phyloP scores from a whole-genome alignment of 2,329 filamentous ascomycete species.

The Penicillium digitatum region DNA sequence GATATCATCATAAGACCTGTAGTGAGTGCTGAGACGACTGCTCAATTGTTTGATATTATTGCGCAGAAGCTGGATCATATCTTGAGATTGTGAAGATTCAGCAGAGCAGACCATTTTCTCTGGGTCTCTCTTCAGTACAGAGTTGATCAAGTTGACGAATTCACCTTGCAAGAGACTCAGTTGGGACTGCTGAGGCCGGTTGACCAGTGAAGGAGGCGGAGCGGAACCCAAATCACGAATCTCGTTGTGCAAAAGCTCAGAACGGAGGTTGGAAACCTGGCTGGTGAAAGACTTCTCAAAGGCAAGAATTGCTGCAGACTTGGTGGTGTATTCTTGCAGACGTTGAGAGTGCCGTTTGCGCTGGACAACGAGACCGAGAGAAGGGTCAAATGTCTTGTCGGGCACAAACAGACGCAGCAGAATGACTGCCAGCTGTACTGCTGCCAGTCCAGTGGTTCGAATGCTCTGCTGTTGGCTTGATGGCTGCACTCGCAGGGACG shows the following conservation, averaged over 20 bases:
- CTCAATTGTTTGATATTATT: conserved; percentile 66
- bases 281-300: conserved; percentile 69
- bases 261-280: conserved; percentile 63
- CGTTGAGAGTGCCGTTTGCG: conserved; percentile 57
- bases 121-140: conserved; percentile 48
- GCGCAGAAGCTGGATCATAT: conserved; percentile 44
- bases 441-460: conserved; percentile 56
- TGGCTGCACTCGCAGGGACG: conserved; percentile 19
- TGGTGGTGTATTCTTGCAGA: conserved; percentile 52
- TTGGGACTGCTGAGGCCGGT: conserved; percentile 65
- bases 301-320: conserved; percentile 56
- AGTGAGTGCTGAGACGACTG: conserved; percentile 63
- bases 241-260: conserved; percentile 59
- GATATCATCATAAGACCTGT: conserved; percentile 80
- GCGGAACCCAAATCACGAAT: conserved; percentile 61
- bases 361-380: conserved; percentile 59
- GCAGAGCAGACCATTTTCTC: conserved; percentile 29
- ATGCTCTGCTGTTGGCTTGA: conserved; percentile 19
- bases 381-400: conserved; percentile 80
- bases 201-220: conserved; percentile 64
- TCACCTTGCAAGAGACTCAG: conserved; percentile 73
- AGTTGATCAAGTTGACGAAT: conserved; percentile 70
- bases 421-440: conserved; percentile 71
- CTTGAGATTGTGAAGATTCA: conserved; percentile 16
- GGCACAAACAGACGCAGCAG: conserved; percentile 79